Percentiles rank a stretch among this genome's conserved stretches.
phyloP scores from a whole-genome alignment of 306 rosid species.

The Vigna nakashimae region DNA sequence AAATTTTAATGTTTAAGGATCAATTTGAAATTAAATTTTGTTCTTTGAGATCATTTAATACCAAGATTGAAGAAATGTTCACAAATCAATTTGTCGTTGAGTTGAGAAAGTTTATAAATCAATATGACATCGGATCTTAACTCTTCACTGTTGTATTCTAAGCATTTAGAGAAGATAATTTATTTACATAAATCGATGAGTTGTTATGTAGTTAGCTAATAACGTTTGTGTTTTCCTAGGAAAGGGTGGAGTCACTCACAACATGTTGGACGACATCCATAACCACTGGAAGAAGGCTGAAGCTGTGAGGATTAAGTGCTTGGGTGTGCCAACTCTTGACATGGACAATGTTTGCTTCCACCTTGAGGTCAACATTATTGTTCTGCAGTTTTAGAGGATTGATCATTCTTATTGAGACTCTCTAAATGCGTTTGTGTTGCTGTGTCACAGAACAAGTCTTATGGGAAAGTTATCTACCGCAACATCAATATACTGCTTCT shows the following conservation, averaged over 20 bases:
- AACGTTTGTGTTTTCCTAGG: constrained; percentile 58
- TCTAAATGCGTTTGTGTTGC: constrained; percentile 35
- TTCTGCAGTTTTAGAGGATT: background rate
- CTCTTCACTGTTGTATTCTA: background rate
- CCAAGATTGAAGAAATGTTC: too few species aligned
- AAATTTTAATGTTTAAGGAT: too few species aligned
- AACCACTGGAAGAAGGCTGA: constrained; percentile 93
- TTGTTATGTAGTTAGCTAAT: constrained; percentile 22
- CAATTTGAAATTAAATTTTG: too few species aligned
- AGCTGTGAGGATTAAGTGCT: constrained; percentile 95
- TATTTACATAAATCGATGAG: background rate
- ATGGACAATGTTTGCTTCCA: constrained; percentile 92
- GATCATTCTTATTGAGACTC: constrained; percentile 27
- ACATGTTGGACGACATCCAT: constrained; percentile 88
- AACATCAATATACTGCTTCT: constrained; percentile 75
- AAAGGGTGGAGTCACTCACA: constrained; percentile 91
- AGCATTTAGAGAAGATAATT: background rate
- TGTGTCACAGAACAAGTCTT: constrained; percentile 77
- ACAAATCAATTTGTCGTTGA: too few species aligned
- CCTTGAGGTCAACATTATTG: constrained; percentile 67
- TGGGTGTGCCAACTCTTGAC: constrained; percentile 96
- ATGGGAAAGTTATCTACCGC: constrained; percentile 73
- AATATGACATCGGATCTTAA: too few species aligned
- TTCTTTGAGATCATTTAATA: too few species aligned
- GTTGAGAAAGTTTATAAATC: too few species aligned